A percentile compares a stretch with the other conserved stretches of the same genome.
Evolutionary conservation across 2,329 filamentous ascomycete species (phyloP).

Genomic region (Atkinsonella texensis): DNA sequence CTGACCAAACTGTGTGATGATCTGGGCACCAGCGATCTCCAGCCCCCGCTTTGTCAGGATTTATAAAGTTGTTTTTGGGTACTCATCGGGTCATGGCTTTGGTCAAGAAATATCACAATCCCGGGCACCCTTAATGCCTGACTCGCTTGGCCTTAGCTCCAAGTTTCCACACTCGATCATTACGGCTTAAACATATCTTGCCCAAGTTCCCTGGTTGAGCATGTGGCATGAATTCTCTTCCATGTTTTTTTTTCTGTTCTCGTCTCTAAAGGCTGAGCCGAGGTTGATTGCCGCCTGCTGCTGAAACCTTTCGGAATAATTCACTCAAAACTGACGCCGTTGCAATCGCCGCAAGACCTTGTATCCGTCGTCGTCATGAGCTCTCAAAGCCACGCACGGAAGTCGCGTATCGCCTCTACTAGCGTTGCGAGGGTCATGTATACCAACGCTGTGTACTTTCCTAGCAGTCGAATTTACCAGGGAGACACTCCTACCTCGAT

Average conservation of each 20-base stretch:
- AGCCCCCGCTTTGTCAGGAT: not conserved
- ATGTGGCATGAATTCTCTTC: not conserved
- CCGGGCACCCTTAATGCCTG: constrained; percentile 16
- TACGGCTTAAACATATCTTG: constrained; percentile 8
- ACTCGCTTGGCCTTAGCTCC: constrained; percentile 6
- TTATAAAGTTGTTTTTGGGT: constrained; percentile 11
- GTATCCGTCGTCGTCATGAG: constrained; percentile 20
- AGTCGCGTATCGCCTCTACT: constrained; percentile 32
- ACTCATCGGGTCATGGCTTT: constrained; percentile 1
- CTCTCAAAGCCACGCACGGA: constrained; percentile 30
- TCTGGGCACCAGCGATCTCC: not conserved
- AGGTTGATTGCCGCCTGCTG: not conserved
- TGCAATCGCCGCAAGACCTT: not conserved
- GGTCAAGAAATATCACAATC: not conserved
- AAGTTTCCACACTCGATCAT: constrained; percentile 1
- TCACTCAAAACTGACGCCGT: not conserved
- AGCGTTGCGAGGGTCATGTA: constrained; percentile 38
- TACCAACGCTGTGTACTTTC: constrained; percentile 73
- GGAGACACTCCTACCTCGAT: constrained; percentile 62
- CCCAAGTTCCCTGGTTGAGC: constrained; percentile 6
- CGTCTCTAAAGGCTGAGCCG: not conserved
- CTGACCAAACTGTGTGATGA: too few relatives aligned
- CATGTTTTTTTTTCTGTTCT: too few relatives aligned
- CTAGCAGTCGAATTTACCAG: constrained; percentile 64
- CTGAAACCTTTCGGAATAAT: not conserved